Evolutionary conservation across 768 basidiomycete genomes (phyloP).

Genomic region (Mycena metata): DNA sequence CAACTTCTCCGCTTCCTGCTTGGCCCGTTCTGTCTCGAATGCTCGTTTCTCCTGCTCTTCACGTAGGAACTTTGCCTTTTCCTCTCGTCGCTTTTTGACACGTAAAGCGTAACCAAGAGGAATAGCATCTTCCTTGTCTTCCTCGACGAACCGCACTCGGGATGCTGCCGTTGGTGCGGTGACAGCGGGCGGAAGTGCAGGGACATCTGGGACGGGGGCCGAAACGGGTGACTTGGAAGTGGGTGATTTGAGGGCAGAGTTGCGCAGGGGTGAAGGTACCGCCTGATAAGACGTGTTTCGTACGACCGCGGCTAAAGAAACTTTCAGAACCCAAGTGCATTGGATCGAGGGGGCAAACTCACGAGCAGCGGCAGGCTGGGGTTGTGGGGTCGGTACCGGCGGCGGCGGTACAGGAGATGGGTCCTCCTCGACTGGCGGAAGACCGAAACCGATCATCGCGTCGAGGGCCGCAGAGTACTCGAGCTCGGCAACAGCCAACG

Average conservation of each 20-base stretch:
- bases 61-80: conserved; percentile 76
- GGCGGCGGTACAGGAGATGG: conserved; percentile 35
- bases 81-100: conserved; percentile 78
- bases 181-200: conserved; percentile 13
- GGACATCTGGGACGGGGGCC: conserved; percentile 15
- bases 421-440: conserved; percentile 39
- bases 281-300: conserved; percentile 50
- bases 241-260: conserved; percentile 38
- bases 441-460: conserved; percentile 67
- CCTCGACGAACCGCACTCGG: conserved; percentile 76
- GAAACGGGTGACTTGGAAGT: conserved; percentile 32
- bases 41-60: conserved; percentile 69
- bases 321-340: conserved; percentile 31
- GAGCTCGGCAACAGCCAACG: conserved; percentile 75
- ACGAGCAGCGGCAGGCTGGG: conserved; percentile 32
- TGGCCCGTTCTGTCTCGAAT: conserved; percentile 59
- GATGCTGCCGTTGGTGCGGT: conserved; percentile 52
- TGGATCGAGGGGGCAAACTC: conserved; percentile 21
- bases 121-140: conserved; percentile 75
- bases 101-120: conserved; percentile 80
- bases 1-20: conserved; percentile 59
- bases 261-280: conserved; percentile 66
- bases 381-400: conserved; percentile 26
- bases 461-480: conserved; percentile 81
- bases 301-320: conserved; percentile 28